Evolutionary conservation across 2,329 filamentous ascomycete genomes (phyloP), one percentile per base, ranked within the genome.

Genomic region (Epichloe uncinata): DNA sequence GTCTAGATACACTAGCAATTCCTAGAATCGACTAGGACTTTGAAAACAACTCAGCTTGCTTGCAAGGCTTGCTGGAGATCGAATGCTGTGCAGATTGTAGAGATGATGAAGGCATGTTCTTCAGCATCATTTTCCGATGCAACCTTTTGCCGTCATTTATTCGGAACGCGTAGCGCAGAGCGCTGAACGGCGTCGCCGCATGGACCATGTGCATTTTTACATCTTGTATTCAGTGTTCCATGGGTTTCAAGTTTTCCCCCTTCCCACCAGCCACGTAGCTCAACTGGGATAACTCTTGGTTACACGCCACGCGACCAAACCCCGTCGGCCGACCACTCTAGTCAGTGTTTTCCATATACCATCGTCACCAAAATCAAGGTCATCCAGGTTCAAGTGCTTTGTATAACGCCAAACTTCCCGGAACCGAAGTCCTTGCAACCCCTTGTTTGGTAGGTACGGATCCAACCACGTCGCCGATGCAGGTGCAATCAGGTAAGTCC

Each of bases 311-410:
- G 73, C 76, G 35, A 73, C 74, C 15, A 84, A 64, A 5, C 81
- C 81, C 46, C 81, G 69, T 55, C 79, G 71, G 37, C 81, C 81
- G 56, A 87, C 67, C 4, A 89, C 84, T 56, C 85, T 71, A 36
- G 72, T 69, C 43, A 91, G 64, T 7, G 86, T 90, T 53, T 76
- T 72, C 82, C 79, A 84, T 47, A 90, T 71, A 5, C 86, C 86
- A 57, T 90, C 85, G 53, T 85, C 81, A 2, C 71, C 84, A 70
- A 87, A 88, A 61, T 90, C 85, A 61, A 91, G 70, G 65, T 91
- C 86, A 63, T 91, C 86, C 41, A 91, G 68, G 58, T 88, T 89
- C 35, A 91, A 65, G 64, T 91, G 86, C 50, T 73, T 72, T 44
- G 66, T 69, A 58, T 86, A 74, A 52, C 75, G 74, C 83, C 84